These are phyloP conservation scores for Millerozyma miso DNA, from an alignment of 805 yeast species.

Conservation along the genomic window DNA sequence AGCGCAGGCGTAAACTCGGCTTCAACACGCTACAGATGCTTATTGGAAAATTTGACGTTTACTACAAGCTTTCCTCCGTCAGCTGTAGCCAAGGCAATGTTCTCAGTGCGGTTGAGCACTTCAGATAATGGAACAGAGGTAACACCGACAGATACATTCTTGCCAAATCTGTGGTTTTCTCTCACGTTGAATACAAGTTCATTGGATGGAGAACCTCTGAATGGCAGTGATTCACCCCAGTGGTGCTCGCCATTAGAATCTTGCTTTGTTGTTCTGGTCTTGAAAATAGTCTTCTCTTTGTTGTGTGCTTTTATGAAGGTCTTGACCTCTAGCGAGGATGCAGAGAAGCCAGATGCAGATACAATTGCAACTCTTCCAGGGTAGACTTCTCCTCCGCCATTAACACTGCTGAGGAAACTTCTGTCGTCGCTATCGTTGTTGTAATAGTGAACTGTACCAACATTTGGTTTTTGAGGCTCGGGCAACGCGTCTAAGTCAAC, in stretches of 20 bases:
- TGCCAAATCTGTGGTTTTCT: constrained; percentile 70
- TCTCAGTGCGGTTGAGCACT: constrained; percentile 42
- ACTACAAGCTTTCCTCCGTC: constrained; percentile 38
- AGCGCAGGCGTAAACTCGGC: background rate
- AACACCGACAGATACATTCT: constrained; percentile 59
- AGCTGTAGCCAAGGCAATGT: constrained; percentile 31
- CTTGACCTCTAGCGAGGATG: constrained; percentile 46
- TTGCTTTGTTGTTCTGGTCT: constrained; percentile 55
- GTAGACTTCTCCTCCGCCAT: constrained; percentile 29
- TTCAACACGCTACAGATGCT: background rate
- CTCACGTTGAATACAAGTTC: constrained; percentile 56
- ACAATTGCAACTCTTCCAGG: constrained; percentile 56
- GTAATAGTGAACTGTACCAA: constrained; percentile 15
- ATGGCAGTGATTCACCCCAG: constrained; percentile 64
- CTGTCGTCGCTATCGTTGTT: constrained; percentile 28
- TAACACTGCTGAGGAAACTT: constrained; percentile 33
- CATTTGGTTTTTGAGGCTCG: constrained; percentile 35
- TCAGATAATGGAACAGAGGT: constrained; percentile 51
- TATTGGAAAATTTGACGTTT: constrained; percentile 24
- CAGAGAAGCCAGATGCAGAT: constrained; percentile 41
- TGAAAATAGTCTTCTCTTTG: constrained; percentile 55
- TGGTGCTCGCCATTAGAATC: constrained; percentile 42
- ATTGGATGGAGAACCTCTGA: constrained; percentile 63
- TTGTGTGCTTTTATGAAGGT: constrained; percentile 44
- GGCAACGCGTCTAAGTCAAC: constrained; percentile 29